phyloP scores from a whole-genome alignment of 805 yeast species.

The Sugiyamaella boreocaroliniensis region DNA sequence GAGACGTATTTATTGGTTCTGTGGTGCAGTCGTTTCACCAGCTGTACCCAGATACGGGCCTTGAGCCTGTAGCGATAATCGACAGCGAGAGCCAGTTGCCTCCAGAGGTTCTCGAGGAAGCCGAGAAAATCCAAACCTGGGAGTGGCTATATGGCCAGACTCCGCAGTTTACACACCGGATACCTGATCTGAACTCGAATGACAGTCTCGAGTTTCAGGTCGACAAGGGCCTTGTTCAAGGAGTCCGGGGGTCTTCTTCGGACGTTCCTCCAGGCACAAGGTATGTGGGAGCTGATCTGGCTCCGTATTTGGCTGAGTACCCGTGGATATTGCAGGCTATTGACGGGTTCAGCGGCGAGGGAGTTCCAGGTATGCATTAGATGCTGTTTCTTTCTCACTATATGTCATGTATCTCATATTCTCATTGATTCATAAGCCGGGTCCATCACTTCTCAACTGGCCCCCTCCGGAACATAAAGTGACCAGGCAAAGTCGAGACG shows the following conservation, averaged over 20 bases:
- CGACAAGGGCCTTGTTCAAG: constrained; percentile 39
- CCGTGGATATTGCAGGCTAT: constrained; percentile 5
- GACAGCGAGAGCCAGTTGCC: constrained; percentile 13
- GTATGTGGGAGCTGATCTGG: constrained; percentile 2
- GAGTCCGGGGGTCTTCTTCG: constrained; percentile 10
- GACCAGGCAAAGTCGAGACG: constrained; percentile 42
- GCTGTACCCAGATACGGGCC: constrained; percentile 21
- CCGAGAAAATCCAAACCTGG: constrained; percentile 47
- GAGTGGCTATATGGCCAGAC: constrained; percentile 72
- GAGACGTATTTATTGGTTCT: constrained; percentile 41
- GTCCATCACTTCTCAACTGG: background rate
- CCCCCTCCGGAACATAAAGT: background rate
- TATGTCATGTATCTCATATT: no score
- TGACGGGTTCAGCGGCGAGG: constrained; percentile 3
- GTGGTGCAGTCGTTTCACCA: constrained; percentile 38
- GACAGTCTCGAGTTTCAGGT: constrained; percentile 38
- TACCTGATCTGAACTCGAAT: constrained; percentile 33
- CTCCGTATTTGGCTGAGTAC: background rate
- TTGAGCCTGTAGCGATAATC: constrained; percentile 1
- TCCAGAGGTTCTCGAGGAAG: constrained; percentile 14
- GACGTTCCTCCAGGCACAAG: constrained; percentile 19
- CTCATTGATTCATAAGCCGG: background rate
- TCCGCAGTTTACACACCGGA: constrained; percentile 58
- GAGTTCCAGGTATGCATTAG: background rate
- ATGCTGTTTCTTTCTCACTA: no score